Conservation (phyloP, 2,329 filamentous ascomycete species). For the Ophiocordyceps camponoti-leonardi region DNA sequence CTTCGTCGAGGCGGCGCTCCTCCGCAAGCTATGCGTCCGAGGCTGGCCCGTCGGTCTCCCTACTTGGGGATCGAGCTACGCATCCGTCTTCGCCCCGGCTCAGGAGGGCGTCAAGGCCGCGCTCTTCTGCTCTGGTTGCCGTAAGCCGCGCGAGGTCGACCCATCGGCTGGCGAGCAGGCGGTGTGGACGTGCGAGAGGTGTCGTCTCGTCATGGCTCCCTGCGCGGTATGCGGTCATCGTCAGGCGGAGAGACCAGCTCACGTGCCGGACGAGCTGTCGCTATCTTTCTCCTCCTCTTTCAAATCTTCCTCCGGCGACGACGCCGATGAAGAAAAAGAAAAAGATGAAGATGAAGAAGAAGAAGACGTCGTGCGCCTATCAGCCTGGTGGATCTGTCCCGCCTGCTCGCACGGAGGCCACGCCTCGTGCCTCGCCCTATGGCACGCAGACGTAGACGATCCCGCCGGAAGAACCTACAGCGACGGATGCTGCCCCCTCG, state of each 20-base stretch:
- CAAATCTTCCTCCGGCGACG: too few relatives aligned
- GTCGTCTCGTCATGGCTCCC: constrained; percentile 30
- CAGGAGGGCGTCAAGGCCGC: constrained; percentile 36
- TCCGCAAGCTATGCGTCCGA: constrained; percentile 43
- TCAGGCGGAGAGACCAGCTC: constrained; percentile 25
- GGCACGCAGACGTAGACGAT: constrained; percentile 31
- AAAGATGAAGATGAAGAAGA: constrained; percentile 7
- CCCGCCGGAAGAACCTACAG: constrained; percentile 18
- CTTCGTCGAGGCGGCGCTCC: constrained; percentile 41
- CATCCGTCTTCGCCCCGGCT: constrained; percentile 32
- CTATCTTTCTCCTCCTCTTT: too few relatives aligned
- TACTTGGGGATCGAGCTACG: constrained; percentile 36
- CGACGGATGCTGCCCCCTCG: constrained; percentile 45
- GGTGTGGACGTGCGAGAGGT: constrained; percentile 43
- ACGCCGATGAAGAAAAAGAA: too few relatives aligned
- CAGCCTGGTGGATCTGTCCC: constrained; percentile 46
- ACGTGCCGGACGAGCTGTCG: constrained; percentile 14
- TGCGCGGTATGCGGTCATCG: constrained; percentile 43
- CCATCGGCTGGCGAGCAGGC: constrained; percentile 23
- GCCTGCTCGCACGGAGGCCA: constrained; percentile 47
- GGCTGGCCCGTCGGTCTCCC: constrained; percentile 35
- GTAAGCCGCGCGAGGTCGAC: constrained; percentile 37
- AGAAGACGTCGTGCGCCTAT: constrained; percentile 9
- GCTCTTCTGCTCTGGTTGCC: constrained; percentile 37
- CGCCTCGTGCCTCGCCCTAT: constrained; percentile 38